phyloP scores from a whole-genome alignment of 352 stramenopile genomes.

The Phytophthora pseudosyringae region DNA sequence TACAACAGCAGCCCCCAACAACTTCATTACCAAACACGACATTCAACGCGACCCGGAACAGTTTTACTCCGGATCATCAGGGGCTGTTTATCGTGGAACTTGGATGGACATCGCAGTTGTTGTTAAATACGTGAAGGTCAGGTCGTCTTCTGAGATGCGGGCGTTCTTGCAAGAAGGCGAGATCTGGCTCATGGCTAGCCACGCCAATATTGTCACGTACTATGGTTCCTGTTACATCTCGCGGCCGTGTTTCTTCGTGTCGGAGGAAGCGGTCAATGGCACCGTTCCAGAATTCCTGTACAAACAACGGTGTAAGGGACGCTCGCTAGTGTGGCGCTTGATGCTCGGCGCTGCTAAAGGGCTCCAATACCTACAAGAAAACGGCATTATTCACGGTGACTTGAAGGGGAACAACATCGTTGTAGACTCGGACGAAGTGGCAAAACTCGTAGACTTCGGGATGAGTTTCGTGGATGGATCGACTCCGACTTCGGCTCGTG shows the following conservation, averaged over 20 bases:
- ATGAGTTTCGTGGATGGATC: slow-evolving; percentile 13
- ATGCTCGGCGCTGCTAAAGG: slow-evolving; percentile 24
- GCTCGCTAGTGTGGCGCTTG: slow-evolving; percentile 19
- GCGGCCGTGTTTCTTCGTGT: slow-evolving; percentile 22
- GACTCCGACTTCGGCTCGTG: not conserved
- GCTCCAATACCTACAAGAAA: slow-evolving; percentile 20
- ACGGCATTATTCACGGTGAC: slow-evolving; percentile 23
- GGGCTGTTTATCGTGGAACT: not conserved
- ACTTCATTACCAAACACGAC: not conserved
- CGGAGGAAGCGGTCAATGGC: slow-evolving; percentile 16
- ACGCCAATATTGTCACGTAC: not conserved
- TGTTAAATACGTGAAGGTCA: not conserved
- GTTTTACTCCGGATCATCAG: not conserved
- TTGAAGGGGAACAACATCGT: slow-evolving; percentile 34
- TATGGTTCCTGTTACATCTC: not conserved
- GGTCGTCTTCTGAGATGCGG: not conserved
- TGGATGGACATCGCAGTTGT: not conserved
- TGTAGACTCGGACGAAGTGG: slow-evolving; percentile 16
- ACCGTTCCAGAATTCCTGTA: not conserved
- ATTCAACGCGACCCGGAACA: not conserved
- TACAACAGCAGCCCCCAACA: not conserved
- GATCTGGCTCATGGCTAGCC: not conserved
- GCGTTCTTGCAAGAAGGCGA: slow-evolving; percentile 2
- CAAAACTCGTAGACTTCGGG: slow-evolving; percentile 34
- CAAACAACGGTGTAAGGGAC: not conserved